Evolutionary conservation across 768 basidiomycete species (phyloP), one percentile per base, ranked within the genome.

Genomic region (Piloderma croceum): DNA sequence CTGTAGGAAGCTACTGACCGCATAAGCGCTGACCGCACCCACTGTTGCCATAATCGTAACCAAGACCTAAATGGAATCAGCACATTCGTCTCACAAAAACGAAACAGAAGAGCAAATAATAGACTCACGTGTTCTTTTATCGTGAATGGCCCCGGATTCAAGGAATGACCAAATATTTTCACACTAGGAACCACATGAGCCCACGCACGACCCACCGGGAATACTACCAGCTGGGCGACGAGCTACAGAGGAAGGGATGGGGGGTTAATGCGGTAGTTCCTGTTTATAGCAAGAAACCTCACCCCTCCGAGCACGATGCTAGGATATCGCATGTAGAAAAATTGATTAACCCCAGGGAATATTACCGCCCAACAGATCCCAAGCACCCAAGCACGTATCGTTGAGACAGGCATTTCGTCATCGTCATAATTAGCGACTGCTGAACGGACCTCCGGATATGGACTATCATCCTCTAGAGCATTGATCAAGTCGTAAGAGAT

Each of bases 371-470:
- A 80, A 0, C 58, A 18, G 2, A 78, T 44, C 51, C 81, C 81
- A 31, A 82, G 61, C 0, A 73, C 60, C 78, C 79, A 82, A 5
- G 74, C 69, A 35, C 79, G 76, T 18, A 89, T 27, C 24, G 74
- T 74, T 23, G 69, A 70, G 4, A 65, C 70, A 1, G 81, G 81
- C 64, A 84, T 83, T 24, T 60, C 59, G 4, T 72, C 72, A 54
- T 86, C 83, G 51, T 87, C 83, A 23, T 74, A 77, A 57, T 83
- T 84, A 15, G 80, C 76, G 7, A 86, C 83, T 6, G 84, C 83
- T 6, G 81, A 78, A 33, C 84, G 76, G 10, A 87, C 85, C 57
- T 90, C 88, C 5, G 83, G 84, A 54, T 90, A 90, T 4, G 88
- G 88, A 3, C 85, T 88, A 56, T 90, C 88, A 48, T 89, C 83